Conservation (phyloP, 768 basidiomycete genomes). For the Harrya chromipes region DNA sequence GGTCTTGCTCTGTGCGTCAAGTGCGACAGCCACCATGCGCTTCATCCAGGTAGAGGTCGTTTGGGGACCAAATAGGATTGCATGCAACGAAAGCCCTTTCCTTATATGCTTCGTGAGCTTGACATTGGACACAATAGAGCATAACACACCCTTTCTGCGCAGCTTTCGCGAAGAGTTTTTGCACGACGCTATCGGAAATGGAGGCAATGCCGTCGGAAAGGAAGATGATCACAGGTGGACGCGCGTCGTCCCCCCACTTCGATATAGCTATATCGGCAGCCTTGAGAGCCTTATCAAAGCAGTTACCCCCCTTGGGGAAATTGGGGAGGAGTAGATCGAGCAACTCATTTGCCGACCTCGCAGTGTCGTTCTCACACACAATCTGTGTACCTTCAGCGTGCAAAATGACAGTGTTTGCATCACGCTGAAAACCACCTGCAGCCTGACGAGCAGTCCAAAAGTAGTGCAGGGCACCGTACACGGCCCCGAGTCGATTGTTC, state of each 20-base stretch:
- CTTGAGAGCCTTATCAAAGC: constrained; percentile 40
- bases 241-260: too few relatives aligned
- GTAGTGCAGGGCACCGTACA: constrained; percentile 46
- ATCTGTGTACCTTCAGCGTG: constrained; percentile 32
- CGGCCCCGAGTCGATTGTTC: constrained; percentile 56
- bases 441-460: constrained; percentile 54
- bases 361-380: constrained; percentile 42
- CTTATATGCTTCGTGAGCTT: constrained; percentile 26
- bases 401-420: constrained; percentile 54
- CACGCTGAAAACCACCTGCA: constrained; percentile 36
- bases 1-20: too few relatives aligned
- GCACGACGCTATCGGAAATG: constrained; percentile 35
- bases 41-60: too few relatives aligned
- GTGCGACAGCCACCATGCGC: too few relatives aligned
- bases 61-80: constrained; percentile 50
- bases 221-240: too few relatives aligned
- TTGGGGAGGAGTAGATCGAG: constrained; percentile 37
- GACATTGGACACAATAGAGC: neutral
- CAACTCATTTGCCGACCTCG: constrained; percentile 42
- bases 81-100: constrained; percentile 55
- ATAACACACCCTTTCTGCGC: constrained; percentile 39
- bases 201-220: too few relatives aligned
- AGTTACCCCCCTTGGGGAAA: constrained; percentile 38
- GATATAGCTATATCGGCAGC: too few relatives aligned
- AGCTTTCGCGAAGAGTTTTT: constrained; percentile 36